Percentiles rank a stretch among this genome's conserved stretches.
phyloP scores from a whole-genome alignment of 2,329 filamentous ascomycete species.

The Lachnellula arida region DNA sequence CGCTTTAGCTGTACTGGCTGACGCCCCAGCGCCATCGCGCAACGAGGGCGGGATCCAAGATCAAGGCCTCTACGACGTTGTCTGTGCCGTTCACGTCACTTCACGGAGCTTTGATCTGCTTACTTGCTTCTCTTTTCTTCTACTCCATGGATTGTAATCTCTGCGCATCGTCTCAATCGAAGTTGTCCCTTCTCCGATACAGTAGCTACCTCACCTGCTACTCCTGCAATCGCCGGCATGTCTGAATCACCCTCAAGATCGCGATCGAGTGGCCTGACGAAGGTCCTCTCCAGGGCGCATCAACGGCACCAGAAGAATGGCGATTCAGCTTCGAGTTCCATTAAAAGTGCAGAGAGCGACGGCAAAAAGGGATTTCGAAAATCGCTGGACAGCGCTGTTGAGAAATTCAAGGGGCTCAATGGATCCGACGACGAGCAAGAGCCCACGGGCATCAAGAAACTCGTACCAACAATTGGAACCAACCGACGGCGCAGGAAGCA shows the following conservation, averaged over 20 bases:
- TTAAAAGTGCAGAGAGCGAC: conserved; percentile 24
- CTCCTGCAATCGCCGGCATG: conserved; percentile 26
- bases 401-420: conserved; percentile 20
- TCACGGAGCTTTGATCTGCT: no score
- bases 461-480: conserved; percentile 48
- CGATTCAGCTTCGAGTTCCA: conserved; percentile 24
- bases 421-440: conserved; percentile 19
- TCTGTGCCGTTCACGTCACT: no score
- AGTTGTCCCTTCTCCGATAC: no score
- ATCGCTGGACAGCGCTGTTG: conserved; percentile 23
- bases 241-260: conserved; percentile 23
- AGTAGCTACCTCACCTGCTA: neutral
- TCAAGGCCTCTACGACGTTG: no score
- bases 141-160: no score
- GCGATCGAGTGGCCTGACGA: conserved; percentile 11
- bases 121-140: no score
- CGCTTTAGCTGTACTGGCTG: no score
- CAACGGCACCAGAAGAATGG: conserved; percentile 17
- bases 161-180: no score
- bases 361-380: conserved; percentile 18
- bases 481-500: conserved; percentile 47
- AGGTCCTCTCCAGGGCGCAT: conserved; percentile 27
- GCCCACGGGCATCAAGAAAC: conserved; percentile 42
- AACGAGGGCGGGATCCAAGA: no score
- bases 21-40: no score